Percentiles rank a stretch among this genome's conserved stretches.
Conservation (phyloP, 192 early-diverging fungal genomes). For the Phycomyces blakesleeanus region DNA sequence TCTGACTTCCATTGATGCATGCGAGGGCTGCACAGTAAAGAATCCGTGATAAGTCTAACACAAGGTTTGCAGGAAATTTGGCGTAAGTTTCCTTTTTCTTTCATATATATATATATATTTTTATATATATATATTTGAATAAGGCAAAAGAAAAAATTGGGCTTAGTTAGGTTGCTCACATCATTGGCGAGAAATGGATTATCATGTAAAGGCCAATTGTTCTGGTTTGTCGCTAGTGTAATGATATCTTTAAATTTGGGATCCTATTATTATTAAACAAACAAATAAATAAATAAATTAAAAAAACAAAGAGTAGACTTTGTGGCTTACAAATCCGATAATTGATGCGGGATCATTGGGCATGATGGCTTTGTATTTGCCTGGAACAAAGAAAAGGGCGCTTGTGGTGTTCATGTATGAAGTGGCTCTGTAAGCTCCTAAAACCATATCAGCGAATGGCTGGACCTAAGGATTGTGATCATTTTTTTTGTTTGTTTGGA, state of each 20-base stretch:
- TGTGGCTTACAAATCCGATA: conserved; percentile 21
- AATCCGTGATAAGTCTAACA: conserved; percentile 16
- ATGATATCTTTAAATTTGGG: conserved; percentile 15
- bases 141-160: no score
- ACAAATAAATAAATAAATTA: neutral
- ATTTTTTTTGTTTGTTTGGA: no score
- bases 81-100: no score
- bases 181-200: neutral
- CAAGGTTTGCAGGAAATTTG: neutral
- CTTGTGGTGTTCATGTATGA: neutral
- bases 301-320: neutral
- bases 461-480: conserved; percentile 1
- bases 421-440: neutral
- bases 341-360: conserved; percentile 8
- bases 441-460: neutral
- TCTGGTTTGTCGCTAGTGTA: conserved; percentile 5
- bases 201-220: conserved; percentile 7
- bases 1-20: conserved; percentile 15
- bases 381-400: conserved; percentile 11
- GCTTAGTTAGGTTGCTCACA: neutral
- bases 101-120: no score
- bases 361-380: conserved; percentile 7
- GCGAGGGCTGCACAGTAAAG: conserved; percentile 12
- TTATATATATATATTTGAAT: no score
- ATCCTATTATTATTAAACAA: neutral